Evolutionary conservation across 1,284 basidiomycete species (phyloP).

Genomic region (Cerrena zonata): DNA sequence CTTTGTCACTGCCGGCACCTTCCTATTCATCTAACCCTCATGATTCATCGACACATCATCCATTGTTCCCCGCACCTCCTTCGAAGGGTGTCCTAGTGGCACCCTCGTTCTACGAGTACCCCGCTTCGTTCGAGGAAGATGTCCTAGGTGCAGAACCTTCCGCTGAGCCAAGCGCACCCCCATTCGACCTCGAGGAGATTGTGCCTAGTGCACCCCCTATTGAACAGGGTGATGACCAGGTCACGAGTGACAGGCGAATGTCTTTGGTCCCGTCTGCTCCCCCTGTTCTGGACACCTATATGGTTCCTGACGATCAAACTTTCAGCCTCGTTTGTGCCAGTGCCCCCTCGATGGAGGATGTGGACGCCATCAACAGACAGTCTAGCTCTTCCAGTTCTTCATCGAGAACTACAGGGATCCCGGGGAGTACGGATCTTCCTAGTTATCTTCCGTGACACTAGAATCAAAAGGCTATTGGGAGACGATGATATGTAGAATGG

Average conservation of each 20-base stretch:
- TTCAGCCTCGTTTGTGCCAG: conserved; percentile 4
- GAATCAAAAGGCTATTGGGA: too few relatives aligned
- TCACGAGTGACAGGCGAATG: background rate
- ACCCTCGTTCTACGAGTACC: conserved; percentile 28
- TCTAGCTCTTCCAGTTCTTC: too few relatives aligned
- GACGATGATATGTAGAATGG: too few relatives aligned
- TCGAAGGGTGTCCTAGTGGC: conserved; percentile 21
- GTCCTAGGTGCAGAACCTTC: conserved; percentile 18
- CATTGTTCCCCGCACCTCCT: conserved; percentile 23
- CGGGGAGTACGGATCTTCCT: too few relatives aligned
- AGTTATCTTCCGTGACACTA: too few relatives aligned
- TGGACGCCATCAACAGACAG: too few relatives aligned
- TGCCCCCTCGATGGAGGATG: conserved; percentile 3
- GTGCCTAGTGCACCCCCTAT: conserved; percentile 22
- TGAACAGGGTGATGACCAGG: background rate
- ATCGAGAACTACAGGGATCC: too few relatives aligned
- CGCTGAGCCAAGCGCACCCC: conserved; percentile 20
- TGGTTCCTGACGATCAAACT: conserved; percentile 11
- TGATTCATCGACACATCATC: conserved; percentile 19
- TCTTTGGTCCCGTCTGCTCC: conserved; percentile 10
- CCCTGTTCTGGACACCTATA: conserved; percentile 13
- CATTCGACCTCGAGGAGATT: conserved; percentile 15
- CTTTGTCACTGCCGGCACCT: background rate
- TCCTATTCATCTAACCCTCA: conserved; percentile 22
- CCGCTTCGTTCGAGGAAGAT: conserved; percentile 27